A percentile compares a stretch with the other conserved stretches of the same genome.
Conservation (phyloP, 805 yeast genomes). For the Saturnispora kantuleensis region DNA sequence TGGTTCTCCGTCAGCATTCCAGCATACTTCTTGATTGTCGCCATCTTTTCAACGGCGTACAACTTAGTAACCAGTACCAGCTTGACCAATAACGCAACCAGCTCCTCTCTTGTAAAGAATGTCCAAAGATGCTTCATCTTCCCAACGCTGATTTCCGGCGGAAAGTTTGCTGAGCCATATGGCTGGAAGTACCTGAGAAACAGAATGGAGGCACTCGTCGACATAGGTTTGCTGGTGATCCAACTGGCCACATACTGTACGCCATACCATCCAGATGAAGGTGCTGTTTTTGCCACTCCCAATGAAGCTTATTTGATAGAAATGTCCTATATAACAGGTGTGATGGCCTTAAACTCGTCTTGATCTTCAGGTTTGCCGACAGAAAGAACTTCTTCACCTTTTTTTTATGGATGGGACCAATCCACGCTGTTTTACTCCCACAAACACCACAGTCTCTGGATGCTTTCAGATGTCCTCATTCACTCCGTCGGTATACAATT, state of each 20-base stretch:
- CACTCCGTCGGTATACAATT: slow-evolving; percentile 31
- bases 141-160: slow-evolving; percentile 28
- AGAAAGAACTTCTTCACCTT: slow-evolving; percentile 35
- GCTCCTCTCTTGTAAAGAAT: slow-evolving; percentile 2
- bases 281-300: slow-evolving; percentile 21
- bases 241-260: slow-evolving; percentile 10
- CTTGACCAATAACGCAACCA: slow-evolving; percentile 20
- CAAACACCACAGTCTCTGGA: slow-evolving; percentile 51
- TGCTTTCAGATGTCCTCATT: slow-evolving; percentile 29
- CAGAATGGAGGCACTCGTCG: slow-evolving; percentile 7
- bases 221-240: slow-evolving; percentile 5
- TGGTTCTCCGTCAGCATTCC: slow-evolving; percentile 28
- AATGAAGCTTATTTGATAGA: slow-evolving; percentile 23
- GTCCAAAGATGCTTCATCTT: slow-evolving; percentile 27
- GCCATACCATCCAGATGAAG: slow-evolving; percentile 6
- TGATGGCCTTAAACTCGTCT: slow-evolving; percentile 30
- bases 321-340: slow-evolving; percentile 29
- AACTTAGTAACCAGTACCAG: slow-evolving; percentile 25
- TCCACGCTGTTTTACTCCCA: slow-evolving; percentile 45
- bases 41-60: slow-evolving; percentile 27
- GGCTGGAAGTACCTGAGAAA: slow-evolving; percentile 13
- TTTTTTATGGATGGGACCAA: slow-evolving; percentile 33
- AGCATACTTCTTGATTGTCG: slow-evolving; percentile 30
- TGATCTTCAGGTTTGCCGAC: slow-evolving; percentile 37
- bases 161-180: slow-evolving; percentile 12